Conservation (phyloP, 345 rosid genomes). For the Populus nigra region DNA sequence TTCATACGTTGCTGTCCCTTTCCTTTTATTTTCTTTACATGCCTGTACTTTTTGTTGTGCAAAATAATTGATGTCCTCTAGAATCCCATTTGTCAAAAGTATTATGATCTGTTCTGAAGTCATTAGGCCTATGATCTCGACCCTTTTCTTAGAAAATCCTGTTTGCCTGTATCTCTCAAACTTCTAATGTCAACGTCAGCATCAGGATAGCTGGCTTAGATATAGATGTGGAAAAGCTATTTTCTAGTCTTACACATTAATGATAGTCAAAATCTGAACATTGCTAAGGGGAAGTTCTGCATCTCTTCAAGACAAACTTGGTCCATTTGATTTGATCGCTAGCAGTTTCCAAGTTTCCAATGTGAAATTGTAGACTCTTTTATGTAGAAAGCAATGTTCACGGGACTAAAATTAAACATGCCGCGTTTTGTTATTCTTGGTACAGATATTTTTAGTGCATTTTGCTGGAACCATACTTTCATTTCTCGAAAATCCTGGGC, state of each 20-base stretch:
- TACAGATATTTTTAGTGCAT: constrained; percentile 8
- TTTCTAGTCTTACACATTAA: not conserved
- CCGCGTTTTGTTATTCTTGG: not conserved
- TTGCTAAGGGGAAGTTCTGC: not conserved
- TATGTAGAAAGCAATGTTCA: not conserved
- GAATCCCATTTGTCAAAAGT: too few species aligned
- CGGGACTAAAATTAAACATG: constrained; percentile 1
- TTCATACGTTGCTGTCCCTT: not conserved
- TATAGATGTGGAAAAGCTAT: constrained; percentile 1
- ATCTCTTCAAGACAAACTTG: not conserved
- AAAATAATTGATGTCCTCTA: not conserved
- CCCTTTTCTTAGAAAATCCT: not conserved
- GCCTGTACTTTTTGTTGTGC: not conserved
- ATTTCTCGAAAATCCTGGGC: not conserved
- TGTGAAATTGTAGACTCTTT: not conserved
- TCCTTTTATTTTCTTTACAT: not conserved
- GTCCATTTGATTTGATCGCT: not conserved
- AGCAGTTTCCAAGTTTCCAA: not conserved
- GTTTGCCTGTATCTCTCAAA: not conserved
- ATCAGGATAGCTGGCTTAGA: not conserved
- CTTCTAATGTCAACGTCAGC: not conserved
- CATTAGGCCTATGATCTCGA: not conserved
- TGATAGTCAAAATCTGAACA: not conserved
- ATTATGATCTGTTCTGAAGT: not conserved
- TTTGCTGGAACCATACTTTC: constrained; percentile 2